These are phyloP conservation scores for Coemansia sp. DNA, from an alignment of 192 early-diverging fungal species.

Conservation along the genomic window DNA sequence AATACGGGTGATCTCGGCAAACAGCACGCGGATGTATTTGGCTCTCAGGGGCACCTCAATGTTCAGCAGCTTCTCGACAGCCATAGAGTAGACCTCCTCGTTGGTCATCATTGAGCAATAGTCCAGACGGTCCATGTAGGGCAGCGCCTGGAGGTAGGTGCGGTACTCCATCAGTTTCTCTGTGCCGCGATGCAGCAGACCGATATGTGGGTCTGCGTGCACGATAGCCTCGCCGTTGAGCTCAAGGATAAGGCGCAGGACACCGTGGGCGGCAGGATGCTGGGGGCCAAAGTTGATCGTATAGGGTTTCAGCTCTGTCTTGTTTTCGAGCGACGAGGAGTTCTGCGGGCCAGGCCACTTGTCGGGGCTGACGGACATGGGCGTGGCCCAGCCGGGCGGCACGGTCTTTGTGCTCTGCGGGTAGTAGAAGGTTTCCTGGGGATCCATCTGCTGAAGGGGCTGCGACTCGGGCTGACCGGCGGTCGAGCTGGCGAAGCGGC, in stretches of 20 bases:
- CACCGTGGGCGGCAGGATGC: constrained; percentile 98
- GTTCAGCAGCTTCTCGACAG: constrained; percentile 98
- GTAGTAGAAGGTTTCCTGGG: constrained; percentile 29
- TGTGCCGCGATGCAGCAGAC: constrained; percentile 95
- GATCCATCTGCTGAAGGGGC: constrained; percentile 17
- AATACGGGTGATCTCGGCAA: constrained; percentile 96
- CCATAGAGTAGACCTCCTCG: constrained; percentile 96
- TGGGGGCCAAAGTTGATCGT: constrained; percentile 99
- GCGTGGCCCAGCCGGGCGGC: constrained; percentile 43
- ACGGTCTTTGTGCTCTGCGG: constrained; percentile 28
- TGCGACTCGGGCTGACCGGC: not conserved
- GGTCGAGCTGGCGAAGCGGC: constrained; percentile 13
- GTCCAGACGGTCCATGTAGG: constrained; percentile 98
- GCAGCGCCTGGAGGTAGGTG: constrained; percentile 95
- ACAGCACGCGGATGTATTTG: constrained; percentile 96
- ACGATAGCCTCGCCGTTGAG: constrained; percentile 89
- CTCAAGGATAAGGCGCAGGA: constrained; percentile 91
- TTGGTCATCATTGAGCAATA: constrained; percentile 99
- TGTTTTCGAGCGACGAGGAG: constrained; percentile 23
- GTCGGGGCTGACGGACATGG: constrained; percentile 37
- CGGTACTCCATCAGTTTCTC: constrained; percentile 99
- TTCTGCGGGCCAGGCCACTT: constrained; percentile 44
- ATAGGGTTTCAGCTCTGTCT: constrained; percentile 66
- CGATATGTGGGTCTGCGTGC: constrained; percentile 95
- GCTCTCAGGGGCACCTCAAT: constrained; percentile 91